Base-by-base conservation (phyloP, 495 filamentous ascomycete genomes). In the Elaphomyces granulatus region DNA sequence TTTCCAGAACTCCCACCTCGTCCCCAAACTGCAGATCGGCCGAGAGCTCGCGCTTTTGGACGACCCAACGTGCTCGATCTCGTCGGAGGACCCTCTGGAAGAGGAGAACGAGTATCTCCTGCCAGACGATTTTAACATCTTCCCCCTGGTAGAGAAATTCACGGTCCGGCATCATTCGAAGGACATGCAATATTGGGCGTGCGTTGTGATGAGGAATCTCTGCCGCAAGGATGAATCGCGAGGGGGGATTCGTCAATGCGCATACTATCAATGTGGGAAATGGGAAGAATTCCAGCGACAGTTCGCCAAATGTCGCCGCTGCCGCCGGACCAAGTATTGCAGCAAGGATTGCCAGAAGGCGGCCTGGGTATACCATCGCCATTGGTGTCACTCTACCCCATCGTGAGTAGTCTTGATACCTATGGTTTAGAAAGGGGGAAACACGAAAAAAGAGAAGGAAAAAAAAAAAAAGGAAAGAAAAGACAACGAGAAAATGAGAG, bases 281-380 rank as follows among this genome's bases (percentile, higher is more conserved):
- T 96, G 90, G 90, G 90, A 98, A 52, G 80, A 93, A 60, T 94
- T 70, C 59, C 85, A 88, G 39, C 74, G 90, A 32, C 88, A 96
- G 54, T 98, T 96, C 58, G 90, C 90, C 48, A 98, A 98, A 58
- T 98, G 90, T 63, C 80, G 90, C 32, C 78, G 90, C 36, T 98
- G 90, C 63, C 79, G 90, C 46, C 79, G 90, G 45, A 98, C 90
- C 46, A 98, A 98, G 57, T 98, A 98, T 64, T 98, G 90, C 78
- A 94, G 86, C 72, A 98, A 98, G 62, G 90, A 95, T 53, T 98
- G 90, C 63, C 90, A 98, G 60, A 96, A 98, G 68, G 87, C 84
- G 47, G 90, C 90, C 7, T 98, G 90, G 90, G 84, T 90, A 9
- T 94, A 83, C 58, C 90, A 98, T 53, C 77, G 90, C 33, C 88